Evolutionary conservation across 805 yeast species (phyloP).

Genomic region (Candida saitoana): DNA sequence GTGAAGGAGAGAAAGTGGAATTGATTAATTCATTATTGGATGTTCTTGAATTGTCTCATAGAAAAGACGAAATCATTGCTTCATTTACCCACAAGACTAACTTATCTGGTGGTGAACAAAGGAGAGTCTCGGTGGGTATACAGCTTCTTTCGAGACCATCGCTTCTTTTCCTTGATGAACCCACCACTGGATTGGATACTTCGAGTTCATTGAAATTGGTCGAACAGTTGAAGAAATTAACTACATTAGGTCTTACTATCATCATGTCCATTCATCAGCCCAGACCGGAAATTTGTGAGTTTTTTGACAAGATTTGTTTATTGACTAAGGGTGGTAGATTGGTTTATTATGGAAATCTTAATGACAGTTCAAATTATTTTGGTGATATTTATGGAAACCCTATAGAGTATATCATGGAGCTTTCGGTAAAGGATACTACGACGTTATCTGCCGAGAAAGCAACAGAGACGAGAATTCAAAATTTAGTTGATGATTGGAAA

Average conservation of each 20-base stretch:
- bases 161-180: slow-evolving; percentile 75
- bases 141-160: slow-evolving; percentile 77
- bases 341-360: slow-evolving; percentile 41
- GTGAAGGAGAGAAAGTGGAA: slow-evolving; percentile 38
- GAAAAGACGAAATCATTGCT: slow-evolving; percentile 54
- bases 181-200: slow-evolving; percentile 84
- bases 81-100: slow-evolving; percentile 37
- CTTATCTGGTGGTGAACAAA: slow-evolving; percentile 82
- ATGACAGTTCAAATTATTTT: slow-evolving; percentile 50
- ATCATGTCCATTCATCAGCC: slow-evolving; percentile 83
- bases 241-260: slow-evolving; percentile 62
- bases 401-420: slow-evolving; percentile 33
- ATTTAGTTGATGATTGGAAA: slow-evolving; percentile 22
- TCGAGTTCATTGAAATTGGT: slow-evolving; percentile 67
- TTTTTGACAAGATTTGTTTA: slow-evolving; percentile 65
- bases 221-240: slow-evolving; percentile 50
- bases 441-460: slow-evolving; percentile 21
- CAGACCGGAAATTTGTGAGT: slow-evolving; percentile 64
- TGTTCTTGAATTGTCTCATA: slow-evolving; percentile 61
- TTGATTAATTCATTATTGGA: slow-evolving; percentile 59
- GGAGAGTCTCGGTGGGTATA: slow-evolving; percentile 73
- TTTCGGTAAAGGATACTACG: slow-evolving; percentile 32
- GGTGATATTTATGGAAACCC: slow-evolving; percentile 15
- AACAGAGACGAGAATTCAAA: slow-evolving; percentile 21
- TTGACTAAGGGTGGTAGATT: slow-evolving; percentile 56